Evolutionary conservation across 306 rosid species (phyloP).

Genomic region (Vigna trinervia): DNA sequence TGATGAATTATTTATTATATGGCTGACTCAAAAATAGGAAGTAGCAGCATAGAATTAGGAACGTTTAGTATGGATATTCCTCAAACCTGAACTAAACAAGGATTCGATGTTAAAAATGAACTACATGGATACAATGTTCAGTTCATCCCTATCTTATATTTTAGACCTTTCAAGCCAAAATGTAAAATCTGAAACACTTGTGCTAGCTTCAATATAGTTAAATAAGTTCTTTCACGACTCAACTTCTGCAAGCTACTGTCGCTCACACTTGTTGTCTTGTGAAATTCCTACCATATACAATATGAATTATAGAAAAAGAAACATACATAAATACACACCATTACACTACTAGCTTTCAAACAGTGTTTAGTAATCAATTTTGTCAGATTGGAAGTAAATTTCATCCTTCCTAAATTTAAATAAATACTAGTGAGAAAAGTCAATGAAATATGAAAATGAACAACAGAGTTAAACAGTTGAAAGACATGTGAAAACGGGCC

Average conservation of each 20-base stretch:
- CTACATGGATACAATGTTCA: neutral
- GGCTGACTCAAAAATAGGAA: neutral
- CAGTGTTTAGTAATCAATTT: neutral
- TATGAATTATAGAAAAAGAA: constrained; percentile 15
- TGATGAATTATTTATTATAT: constrained; percentile 5
- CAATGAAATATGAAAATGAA: neutral
- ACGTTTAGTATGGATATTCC: neutral
- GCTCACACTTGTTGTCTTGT: constrained; percentile 5
- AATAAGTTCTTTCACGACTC: neutral
- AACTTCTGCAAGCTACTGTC: neutral
- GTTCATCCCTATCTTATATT: neutral
- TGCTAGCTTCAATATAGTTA: constrained; percentile 4
- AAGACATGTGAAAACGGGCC: constrained; percentile 16
- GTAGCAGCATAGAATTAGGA: neutral
- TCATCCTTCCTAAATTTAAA: constrained; percentile 8
- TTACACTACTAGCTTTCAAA: neutral
- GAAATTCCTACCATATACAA: constrained; percentile 22
- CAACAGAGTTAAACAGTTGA: constrained; percentile 7
- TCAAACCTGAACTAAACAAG: neutral
- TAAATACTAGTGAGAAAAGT: constrained; percentile 6
- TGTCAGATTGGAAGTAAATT: neutral
- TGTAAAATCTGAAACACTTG: constrained; percentile 17
- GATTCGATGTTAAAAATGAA: neutral
- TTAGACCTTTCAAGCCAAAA: neutral
- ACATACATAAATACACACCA: neutral